Conservation (phyloP, 805 yeast genomes). For the Cyberlindnera americana region DNA sequence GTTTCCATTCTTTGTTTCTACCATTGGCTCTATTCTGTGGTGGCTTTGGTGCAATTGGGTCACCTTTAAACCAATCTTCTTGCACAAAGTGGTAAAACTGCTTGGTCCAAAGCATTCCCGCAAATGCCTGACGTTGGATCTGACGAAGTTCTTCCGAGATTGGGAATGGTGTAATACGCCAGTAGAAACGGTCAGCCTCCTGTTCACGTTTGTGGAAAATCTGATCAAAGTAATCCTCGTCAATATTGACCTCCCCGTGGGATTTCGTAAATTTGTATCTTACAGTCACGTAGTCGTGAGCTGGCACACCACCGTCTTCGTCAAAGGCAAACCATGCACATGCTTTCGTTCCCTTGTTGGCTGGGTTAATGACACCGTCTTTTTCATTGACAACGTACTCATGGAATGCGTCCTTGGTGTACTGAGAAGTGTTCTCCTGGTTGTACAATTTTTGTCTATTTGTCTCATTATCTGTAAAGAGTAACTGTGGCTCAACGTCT, state of each 20-base stretch:
- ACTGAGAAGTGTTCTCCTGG: slow-evolving; percentile 47
- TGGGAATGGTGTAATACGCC: slow-evolving; percentile 84
- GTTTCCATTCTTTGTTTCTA: slow-evolving; percentile 88
- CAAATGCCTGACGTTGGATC: slow-evolving; percentile 90
- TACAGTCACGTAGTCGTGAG: slow-evolving; percentile 83
- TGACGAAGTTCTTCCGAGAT: slow-evolving; percentile 72
- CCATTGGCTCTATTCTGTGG: slow-evolving; percentile 78
- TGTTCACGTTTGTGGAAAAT: slow-evolving; percentile 66
- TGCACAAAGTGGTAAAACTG: slow-evolving; percentile 87
- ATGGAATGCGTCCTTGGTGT: slow-evolving; percentile 88
- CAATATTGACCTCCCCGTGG: slow-evolving; percentile 31
- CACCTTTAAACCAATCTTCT: slow-evolving; percentile 85
- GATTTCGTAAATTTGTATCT: slow-evolving; percentile 63
- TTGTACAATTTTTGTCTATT: slow-evolving; percentile 66
- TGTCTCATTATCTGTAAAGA: slow-evolving; percentile 90
- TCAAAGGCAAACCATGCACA: slow-evolving; percentile 83
- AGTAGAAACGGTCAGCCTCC: slow-evolving; percentile 91
- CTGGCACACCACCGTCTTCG: slow-evolving; percentile 71
- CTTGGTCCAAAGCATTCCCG: slow-evolving; percentile 91
- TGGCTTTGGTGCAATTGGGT: slow-evolving; percentile 76
- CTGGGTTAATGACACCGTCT: slow-evolving; percentile 65
- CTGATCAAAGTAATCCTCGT: slow-evolving; percentile 71
- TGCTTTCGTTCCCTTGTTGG: slow-evolving; percentile 70
- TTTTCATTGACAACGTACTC: slow-evolving; percentile 66
- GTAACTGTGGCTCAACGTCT: slow-evolving; percentile 70